phyloP scores from a whole-genome alignment of 179 eudicot genomes.

The Spinacia oleracea region DNA sequence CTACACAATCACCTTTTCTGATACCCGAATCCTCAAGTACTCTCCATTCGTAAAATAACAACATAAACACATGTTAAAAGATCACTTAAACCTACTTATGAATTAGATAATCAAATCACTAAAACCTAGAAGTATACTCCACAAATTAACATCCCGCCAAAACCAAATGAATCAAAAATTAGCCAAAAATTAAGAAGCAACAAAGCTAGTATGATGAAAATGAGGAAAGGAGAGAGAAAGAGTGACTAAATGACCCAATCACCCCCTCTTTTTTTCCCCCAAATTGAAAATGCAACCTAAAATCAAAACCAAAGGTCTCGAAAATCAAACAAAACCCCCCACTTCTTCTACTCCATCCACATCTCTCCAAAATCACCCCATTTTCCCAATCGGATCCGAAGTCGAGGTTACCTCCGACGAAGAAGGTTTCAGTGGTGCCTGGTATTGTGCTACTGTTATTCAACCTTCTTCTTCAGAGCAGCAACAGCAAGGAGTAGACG shows the following conservation, averaged over 20 bases:
- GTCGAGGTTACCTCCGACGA: slow-evolving; percentile 67
- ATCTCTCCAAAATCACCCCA: neutral
- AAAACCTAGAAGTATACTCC: too few species aligned
- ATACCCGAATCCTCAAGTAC: too few species aligned
- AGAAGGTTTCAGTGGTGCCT: slow-evolving; percentile 49
- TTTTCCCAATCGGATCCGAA: slow-evolving; percentile 35
- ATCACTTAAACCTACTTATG: too few species aligned
- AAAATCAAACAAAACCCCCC: slow-evolving; percentile 17
- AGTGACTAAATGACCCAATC: neutral
- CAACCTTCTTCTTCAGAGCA: neutral
- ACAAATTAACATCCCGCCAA: neutral
- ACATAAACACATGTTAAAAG: too few species aligned
- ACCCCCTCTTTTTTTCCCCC: neutral
- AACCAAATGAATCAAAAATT: too few species aligned
- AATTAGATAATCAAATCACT: too few species aligned
- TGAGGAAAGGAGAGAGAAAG: neutral
- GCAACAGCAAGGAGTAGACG: neutral
- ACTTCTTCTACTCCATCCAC: neutral
- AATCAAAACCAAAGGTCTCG: slow-evolving; percentile 22
- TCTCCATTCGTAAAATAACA: too few species aligned
- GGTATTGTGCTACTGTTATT: slow-evolving; percentile 50
- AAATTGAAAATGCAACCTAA: slow-evolving; percentile 20
- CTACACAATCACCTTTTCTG: too few species aligned
- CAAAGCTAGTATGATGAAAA: too few species aligned
- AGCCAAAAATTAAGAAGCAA: too few species aligned